Percentiles rank a stretch among this genome's conserved stretches.
Evolutionary conservation across 192 early-diverging fungal species (phyloP).

Genomic region (Funneliformis mosseae): DNA sequence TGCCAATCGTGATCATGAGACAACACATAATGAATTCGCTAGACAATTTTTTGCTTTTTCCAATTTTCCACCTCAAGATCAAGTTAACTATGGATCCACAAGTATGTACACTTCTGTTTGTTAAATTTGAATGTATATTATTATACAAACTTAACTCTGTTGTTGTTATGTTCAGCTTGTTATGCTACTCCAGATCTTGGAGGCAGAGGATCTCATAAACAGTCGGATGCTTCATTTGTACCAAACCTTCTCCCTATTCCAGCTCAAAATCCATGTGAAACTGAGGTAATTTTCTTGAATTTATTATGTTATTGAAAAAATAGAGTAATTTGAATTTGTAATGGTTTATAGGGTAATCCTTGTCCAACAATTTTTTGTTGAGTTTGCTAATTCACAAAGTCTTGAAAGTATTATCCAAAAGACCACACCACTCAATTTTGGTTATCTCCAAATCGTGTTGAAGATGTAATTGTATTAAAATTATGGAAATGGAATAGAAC

Average conservation of each 20-base stretch:
- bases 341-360: conserved; percentile 21
- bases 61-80: neutral
- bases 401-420: conserved; percentile 13
- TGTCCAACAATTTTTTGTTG: conserved; percentile 6
- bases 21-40: neutral
- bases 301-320: conserved; percentile 9
- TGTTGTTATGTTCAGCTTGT: conserved; percentile 2
- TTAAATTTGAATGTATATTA: conserved; percentile 6
- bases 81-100: neutral
- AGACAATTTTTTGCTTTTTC: neutral
- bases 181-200: neutral
- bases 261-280: neutral
- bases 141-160: conserved; percentile 1
- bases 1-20: neutral
- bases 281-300: conserved; percentile 18
- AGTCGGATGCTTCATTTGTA: neutral
- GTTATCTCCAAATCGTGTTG: conserved; percentile 11
- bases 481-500: conserved; percentile 3
- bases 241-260: neutral
- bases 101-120: neutral
- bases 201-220: no score
- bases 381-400: conserved; percentile 7
- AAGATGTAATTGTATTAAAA: conserved; percentile 13
- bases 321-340: neutral
- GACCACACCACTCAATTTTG: conserved; percentile 21